These are phyloP conservation scores for Nothophytophthora sp. DNA, from an alignment of 352 stramenopile species.

Conservation along the genomic window DNA sequence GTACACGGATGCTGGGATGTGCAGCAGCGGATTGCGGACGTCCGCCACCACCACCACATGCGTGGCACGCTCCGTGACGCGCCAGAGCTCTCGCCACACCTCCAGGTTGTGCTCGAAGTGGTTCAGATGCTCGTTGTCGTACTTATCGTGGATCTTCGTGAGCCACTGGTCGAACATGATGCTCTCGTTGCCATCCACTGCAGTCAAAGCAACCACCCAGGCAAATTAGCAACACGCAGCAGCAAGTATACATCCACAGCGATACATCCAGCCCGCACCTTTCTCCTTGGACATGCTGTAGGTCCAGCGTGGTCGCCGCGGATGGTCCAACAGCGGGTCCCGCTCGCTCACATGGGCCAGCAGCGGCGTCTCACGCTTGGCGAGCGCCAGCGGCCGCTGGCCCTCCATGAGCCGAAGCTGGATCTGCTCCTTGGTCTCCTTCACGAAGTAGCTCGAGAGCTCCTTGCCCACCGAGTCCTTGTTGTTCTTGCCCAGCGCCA, in stretches of 20 bases:
- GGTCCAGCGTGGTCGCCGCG: conserved; percentile 67
- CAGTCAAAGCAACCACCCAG: conserved; percentile 1
- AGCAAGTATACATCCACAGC: conserved; percentile 3
- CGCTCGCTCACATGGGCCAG: conserved; percentile 59
- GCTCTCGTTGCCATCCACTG: conserved; percentile 79
- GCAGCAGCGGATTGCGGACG: conserved; percentile 78
- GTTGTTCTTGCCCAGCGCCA: conserved; percentile 81
- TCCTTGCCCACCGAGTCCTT: conserved; percentile 83
- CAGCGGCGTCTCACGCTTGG: conserved; percentile 51
- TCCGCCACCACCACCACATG: conserved; percentile 82
- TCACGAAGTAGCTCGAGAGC: conserved; percentile 86
- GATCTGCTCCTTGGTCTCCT: conserved; percentile 88
- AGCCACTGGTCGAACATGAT: conserved; percentile 89
- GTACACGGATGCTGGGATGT: conserved; percentile 82
- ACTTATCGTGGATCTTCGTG: conserved; percentile 85
- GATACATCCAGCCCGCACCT: conserved; percentile 28
- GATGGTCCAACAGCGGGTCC: conserved; percentile 74
- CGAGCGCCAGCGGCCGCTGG: conserved; percentile 62
- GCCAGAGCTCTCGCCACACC: conserved; percentile 88
- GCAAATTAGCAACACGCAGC: neutral
- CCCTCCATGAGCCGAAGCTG: conserved; percentile 85
- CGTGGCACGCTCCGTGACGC: conserved; percentile 79
- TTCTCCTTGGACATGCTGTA: conserved; percentile 87
- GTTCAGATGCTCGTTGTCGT: conserved; percentile 79
- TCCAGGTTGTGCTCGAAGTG: conserved; percentile 89